Base-by-base conservation (phyloP, 371 early-diverging fungal genomes). In the Funneliformis caledonium region DNA sequence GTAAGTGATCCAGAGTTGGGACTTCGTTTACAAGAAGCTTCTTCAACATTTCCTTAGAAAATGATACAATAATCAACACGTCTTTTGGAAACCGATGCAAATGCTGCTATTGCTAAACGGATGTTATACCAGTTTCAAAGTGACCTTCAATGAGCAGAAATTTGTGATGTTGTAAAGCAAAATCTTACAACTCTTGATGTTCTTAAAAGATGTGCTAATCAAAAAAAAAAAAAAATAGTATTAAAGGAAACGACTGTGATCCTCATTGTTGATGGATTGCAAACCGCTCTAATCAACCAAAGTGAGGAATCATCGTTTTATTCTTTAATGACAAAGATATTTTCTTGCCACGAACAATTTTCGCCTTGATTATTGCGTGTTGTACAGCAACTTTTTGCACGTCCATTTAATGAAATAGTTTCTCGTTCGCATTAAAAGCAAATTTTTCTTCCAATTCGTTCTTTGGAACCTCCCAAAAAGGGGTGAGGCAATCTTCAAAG, bases 1-100 rank as follows among this genome's bases (percentile, higher is more conserved):
- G 61, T 9, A 16, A 9, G 8, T 43, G n/a, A 60, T 48, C 10
- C 56, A 37, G 76, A 52, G n/a, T n/a, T 75, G 42, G 14, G 33
- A 61, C 9, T 22, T 33, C 43, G 60, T 26, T 37, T 75, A 1
- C 4, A 33, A 16, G n/a, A 60, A 7, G 61, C 76, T 60, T 75
- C 11, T 75, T 75, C 60, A 75, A 75, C 33, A 56, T 75, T 1
- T 37, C 60, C 5, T 60, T 75, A 22, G 76, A 75, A 45, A 75
- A 75, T 60, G 61, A 37, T 37, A 75, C 61, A n/a, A 19, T 1
- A 59, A 10, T 59, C 31, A 37, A 59, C 60, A 19, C 60, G 4
- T 0, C 6, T 37, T 26, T 2, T 9, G n/a, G 76, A 75, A 33
- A 0, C 2, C 0, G 16, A 37, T 11, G 60, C 61, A 19, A 31